Evolutionary conservation across 2,329 filamentous ascomycete species (phyloP).

Genomic region (Ceratocystis huliohia): DNA sequence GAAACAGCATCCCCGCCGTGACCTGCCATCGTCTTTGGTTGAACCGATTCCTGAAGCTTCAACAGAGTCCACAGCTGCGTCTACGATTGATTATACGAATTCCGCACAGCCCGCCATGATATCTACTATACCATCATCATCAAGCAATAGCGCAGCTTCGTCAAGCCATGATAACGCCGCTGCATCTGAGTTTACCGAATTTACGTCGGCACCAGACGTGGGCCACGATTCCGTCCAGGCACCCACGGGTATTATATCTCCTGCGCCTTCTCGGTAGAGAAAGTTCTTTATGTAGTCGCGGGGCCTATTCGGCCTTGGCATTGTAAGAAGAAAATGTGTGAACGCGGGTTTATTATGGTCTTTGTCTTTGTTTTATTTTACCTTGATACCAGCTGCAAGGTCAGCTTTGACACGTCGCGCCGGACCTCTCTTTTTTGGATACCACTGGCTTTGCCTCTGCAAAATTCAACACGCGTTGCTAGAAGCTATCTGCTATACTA

Average conservation of each 20-base stretch:
- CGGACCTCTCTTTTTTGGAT: neutral
- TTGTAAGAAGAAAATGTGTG: neutral
- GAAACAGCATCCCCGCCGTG: constrained; percentile 31
- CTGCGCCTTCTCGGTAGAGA: constrained; percentile 3
- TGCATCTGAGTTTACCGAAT: constrained; percentile 18
- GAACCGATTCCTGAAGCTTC: constrained; percentile 15
- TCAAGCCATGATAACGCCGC: neutral
- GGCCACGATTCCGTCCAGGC: neutral
- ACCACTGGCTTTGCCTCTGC: neutral
- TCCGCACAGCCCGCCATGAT: neutral
- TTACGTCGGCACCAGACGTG: constrained; percentile 10
- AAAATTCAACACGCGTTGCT: neutral
- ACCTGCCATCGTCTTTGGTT: constrained; percentile 6
- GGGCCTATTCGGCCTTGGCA: neutral
- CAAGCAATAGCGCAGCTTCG: constrained; percentile 1
- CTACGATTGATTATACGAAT: neutral
- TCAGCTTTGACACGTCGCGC: neutral
- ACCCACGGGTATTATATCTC: neutral
- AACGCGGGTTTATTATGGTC: neutral
- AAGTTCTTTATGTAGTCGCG: neutral
- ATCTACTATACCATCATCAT: neutral
- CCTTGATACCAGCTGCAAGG: constrained; percentile 6
- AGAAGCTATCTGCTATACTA: neutral
- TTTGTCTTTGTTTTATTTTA: constrained; percentile 12
- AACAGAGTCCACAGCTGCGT: neutral